Conservation (phyloP, 768 basidiomycete genomes). For the Podaxis rugospora region DNA sequence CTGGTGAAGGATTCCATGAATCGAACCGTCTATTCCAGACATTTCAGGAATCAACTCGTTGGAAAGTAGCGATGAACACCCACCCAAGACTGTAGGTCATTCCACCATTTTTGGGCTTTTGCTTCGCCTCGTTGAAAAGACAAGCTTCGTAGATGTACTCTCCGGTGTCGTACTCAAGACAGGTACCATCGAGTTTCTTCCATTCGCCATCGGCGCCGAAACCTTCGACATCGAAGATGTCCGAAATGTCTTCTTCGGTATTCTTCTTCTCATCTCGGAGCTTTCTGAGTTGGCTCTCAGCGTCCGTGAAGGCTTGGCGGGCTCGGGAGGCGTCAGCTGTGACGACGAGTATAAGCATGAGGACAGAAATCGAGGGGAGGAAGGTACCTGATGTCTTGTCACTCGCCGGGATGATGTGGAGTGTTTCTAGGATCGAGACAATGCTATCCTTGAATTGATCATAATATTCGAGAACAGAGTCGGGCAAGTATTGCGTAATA, state of each 20-base stretch:
- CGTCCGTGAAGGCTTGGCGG: constrained; percentile 56
- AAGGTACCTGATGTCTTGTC: constrained; percentile 37
- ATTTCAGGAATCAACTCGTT: neutral
- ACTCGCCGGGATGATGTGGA: constrained; percentile 52
- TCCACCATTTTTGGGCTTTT: constrained; percentile 83
- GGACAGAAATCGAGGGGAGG: neutral
- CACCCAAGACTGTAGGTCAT: constrained; percentile 79
- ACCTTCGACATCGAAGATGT: constrained; percentile 58
- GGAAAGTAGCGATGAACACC: constrained; percentile 20
- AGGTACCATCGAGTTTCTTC: constrained; percentile 88
- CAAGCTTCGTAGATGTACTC: constrained; percentile 98
- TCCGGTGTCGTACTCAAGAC: constrained; percentile 79
- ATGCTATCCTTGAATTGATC: constrained; percentile 59
- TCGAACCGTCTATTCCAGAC: constrained; percentile 56
- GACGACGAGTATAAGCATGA: neutral
- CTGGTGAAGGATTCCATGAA: constrained; percentile 70
- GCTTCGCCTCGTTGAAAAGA: constrained; percentile 82
- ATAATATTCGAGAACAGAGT: constrained; percentile 69
- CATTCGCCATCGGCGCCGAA: constrained; percentile 87
- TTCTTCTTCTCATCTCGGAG: constrained; percentile 49
- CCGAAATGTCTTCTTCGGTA: constrained; percentile 52
- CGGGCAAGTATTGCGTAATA: constrained; percentile 80
- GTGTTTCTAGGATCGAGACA: constrained; percentile 53
- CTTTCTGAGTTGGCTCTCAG: constrained; percentile 54
- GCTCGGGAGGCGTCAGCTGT: constrained; percentile 55